These are phyloP conservation scores for Teratosphaeriaceae sp. DNA, from an alignment of 2,329 filamentous ascomycete genomes.

Conservation along the genomic window DNA sequence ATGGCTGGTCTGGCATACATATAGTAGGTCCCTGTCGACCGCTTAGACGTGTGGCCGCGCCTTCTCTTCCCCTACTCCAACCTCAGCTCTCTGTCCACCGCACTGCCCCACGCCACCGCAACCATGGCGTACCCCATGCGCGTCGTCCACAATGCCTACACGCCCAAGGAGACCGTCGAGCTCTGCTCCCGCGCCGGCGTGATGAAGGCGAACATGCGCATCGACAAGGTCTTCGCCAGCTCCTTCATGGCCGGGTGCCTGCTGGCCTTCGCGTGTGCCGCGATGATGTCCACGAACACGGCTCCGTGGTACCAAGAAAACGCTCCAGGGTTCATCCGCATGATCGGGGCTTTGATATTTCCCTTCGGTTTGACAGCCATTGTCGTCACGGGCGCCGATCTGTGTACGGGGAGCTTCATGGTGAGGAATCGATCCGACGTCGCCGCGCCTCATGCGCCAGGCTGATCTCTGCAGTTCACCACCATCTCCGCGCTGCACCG, in stretches of 20 bases:
- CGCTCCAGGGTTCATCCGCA: slow-evolving; percentile 26
- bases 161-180: slow-evolving; percentile 40
- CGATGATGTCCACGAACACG: slow-evolving; percentile 29
- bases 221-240: slow-evolving; percentile 48
- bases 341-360: slow-evolving; percentile 25
- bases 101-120: not conserved
- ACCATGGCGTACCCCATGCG: slow-evolving; percentile 2
- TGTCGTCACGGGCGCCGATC: slow-evolving; percentile 27
- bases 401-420: slow-evolving; percentile 26
- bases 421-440: slow-evolving; percentile 11
- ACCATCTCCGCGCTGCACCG: slow-evolving; percentile 32
- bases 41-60: too few species aligned
- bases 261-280: slow-evolving; percentile 45
- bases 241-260: slow-evolving; percentile 46
- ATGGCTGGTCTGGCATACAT: not conserved
- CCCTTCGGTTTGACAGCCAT: slow-evolving; percentile 27
- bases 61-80: not conserved
- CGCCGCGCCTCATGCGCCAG: too few species aligned
- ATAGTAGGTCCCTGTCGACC: too few species aligned
- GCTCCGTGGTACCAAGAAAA: slow-evolving; percentile 27
- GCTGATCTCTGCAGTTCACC: slow-evolving; percentile 15
- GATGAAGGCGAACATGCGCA: slow-evolving; percentile 46
- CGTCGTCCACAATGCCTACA: slow-evolving; percentile 10
- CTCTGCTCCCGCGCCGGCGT: slow-evolving; percentile 45
- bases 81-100: not conserved